Evolutionary conservation across 345 rosid genomes (phyloP).

Genomic region (Anacardium occidentale): DNA sequence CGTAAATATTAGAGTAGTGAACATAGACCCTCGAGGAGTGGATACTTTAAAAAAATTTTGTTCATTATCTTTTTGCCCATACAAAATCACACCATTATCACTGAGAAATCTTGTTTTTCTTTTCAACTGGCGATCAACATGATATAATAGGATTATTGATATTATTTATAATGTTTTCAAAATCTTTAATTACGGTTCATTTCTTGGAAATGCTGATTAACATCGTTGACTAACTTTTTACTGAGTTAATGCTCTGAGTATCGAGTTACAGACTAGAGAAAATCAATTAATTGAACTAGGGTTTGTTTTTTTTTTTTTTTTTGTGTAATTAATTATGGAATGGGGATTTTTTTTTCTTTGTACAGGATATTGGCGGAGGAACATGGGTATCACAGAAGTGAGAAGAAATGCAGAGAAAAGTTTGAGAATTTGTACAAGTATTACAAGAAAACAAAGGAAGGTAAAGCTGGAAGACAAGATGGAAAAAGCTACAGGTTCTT

Average conservation of each 20-base stretch:
- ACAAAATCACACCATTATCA: too few relatives aligned
- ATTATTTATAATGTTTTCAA: too few relatives aligned
- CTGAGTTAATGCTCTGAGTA: not conserved
- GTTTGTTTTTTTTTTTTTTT: not conserved
- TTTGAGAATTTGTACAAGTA: slow-evolving; percentile 65
- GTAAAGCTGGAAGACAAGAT: slow-evolving; percentile 57
- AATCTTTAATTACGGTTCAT: not conserved
- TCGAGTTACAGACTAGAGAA: not conserved
- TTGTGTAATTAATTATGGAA: not conserved
- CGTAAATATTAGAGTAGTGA: too few relatives aligned
- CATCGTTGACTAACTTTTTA: not conserved
- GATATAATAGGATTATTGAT: not conserved
- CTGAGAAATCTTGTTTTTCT: not conserved
- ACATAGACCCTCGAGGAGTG: too few relatives aligned
- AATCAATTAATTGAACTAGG: not conserved
- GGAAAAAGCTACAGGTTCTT: slow-evolving; percentile 61
- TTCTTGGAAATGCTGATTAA: too few relatives aligned
- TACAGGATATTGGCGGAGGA: slow-evolving; percentile 53
- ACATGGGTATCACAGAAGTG: slow-evolving; percentile 55
- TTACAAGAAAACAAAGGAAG: slow-evolving; percentile 65
- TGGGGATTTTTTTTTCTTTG: not conserved
- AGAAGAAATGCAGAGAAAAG: slow-evolving; percentile 62
- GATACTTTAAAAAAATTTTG: too few relatives aligned
- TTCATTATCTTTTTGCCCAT: too few relatives aligned
- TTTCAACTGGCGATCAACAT: slow-evolving; percentile 1